Evolutionary conservation across 768 basidiomycete species (phyloP).

Genomic region (Naganishia vishniacii): DNA sequence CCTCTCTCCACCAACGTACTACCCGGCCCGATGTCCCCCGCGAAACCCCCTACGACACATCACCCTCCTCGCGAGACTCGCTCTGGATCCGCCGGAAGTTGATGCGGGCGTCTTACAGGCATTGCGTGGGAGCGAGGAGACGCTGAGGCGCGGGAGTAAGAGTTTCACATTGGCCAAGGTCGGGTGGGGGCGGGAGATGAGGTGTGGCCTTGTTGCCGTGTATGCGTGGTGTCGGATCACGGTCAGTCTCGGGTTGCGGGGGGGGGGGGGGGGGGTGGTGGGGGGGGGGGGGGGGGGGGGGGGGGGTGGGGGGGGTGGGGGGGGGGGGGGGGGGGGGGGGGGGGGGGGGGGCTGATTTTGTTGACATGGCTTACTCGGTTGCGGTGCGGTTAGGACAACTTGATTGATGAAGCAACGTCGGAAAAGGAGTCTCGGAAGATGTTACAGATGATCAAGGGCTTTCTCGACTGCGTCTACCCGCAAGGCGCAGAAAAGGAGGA

Average conservation of each 20-base stretch:
- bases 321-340: too few relatives aligned
- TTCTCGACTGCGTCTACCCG: constrained; percentile 12
- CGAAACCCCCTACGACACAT: constrained; percentile 36
- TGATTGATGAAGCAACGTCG: constrained; percentile 31
- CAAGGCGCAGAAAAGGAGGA: constrained; percentile 1
- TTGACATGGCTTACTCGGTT: constrained; percentile 15
- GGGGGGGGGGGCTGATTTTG: too few relatives aligned
- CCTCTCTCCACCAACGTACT: constrained; percentile 59
- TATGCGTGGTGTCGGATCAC: constrained; percentile 47
- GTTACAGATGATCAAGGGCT: constrained; percentile 14
- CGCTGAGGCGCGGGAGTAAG: constrained; percentile 42
- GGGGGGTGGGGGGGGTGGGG: too few relatives aligned
- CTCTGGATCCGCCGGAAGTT: constrained; percentile 34
- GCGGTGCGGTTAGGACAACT: constrained; percentile 34
- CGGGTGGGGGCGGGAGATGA: constrained; percentile 45
- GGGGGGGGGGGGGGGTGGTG: too few relatives aligned
- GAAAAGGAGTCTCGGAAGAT: constrained; percentile 2
- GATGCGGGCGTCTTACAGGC: constrained; percentile 30
- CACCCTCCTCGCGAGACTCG: constrained; percentile 34
- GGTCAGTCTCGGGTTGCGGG: constrained; percentile 22
- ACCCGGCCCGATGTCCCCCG: constrained; percentile 39
- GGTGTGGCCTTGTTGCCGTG: constrained; percentile 42
- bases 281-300: too few relatives aligned
- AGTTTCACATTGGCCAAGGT: constrained; percentile 46
- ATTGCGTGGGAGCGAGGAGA: constrained; percentile 34